A percentile compares a stretch with the other conserved stretches of the same genome.
Evolutionary conservation across 2,329 filamentous ascomycete species (phyloP).

Genomic region (Colletotrichum eleusines): DNA sequence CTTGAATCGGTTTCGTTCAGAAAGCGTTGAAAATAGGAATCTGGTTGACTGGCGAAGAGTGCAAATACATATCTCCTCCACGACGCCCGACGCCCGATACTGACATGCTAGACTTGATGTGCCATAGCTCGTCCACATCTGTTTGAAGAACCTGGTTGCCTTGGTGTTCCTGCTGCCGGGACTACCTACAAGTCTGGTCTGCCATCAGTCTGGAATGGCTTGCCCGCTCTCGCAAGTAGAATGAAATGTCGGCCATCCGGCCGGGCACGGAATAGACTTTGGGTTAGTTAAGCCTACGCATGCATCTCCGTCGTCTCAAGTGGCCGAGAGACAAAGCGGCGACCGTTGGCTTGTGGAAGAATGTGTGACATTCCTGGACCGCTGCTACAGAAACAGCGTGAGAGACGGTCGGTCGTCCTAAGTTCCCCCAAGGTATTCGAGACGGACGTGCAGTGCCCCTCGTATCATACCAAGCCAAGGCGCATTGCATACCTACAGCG

Average conservation of each 20-base stretch:
- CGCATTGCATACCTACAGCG: constrained; percentile 19
- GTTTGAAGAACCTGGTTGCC: constrained; percentile 8
- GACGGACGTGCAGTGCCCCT: constrained; percentile 11
- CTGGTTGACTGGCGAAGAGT: constrained; percentile 1
- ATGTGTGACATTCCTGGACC: constrained; percentile 19
- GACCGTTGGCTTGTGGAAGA: constrained; percentile 16
- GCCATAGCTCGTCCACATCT: neutral
- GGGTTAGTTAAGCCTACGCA: constrained; percentile 10
- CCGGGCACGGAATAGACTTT: constrained; percentile 17
- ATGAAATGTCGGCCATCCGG: constrained; percentile 9
- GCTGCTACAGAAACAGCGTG: constrained; percentile 21
- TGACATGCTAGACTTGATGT: neutral
- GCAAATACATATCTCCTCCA: neutral
- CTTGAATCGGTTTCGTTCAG: neutral
- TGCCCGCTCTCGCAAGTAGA: neutral
- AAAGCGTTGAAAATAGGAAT: neutral
- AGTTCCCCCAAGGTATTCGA: constrained; percentile 2
- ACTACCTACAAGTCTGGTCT: neutral
- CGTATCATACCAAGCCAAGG: constrained; percentile 15
- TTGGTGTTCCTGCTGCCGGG: constrained; percentile 1
- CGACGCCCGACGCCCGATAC: neutral
- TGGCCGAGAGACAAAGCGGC: constrained; percentile 27
- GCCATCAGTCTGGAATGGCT: constrained; percentile 7
- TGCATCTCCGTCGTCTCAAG: constrained; percentile 27
- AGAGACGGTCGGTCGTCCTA: constrained; percentile 17